A percentile compares a stretch with the other conserved stretches of the same genome.
These are phyloP conservation scores for Epichloe sibirici DNA, from an alignment of 2,329 filamentous ascomycete species.

Conservation along the genomic window DNA sequence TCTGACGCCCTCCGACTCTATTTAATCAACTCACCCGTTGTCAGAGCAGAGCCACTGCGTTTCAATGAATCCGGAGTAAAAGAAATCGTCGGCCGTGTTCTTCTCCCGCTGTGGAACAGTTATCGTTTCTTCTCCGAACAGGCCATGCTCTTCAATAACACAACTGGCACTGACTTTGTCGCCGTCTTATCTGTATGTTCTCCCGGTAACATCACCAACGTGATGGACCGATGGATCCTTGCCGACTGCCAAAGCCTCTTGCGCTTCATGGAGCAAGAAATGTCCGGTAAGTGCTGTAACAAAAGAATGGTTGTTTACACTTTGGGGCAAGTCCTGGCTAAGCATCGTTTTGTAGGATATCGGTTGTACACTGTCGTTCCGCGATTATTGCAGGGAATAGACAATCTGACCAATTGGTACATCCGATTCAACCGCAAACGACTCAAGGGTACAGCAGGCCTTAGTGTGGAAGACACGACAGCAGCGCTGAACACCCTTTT, in stretches of 20 bases:
- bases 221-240: constrained; percentile 86
- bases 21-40: constrained; percentile 17
- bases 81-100: constrained; percentile 13
- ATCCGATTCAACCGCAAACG: constrained; percentile 79
- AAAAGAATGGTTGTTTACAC: neutral
- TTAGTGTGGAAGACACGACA: constrained; percentile 56
- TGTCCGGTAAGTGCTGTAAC: constrained; percentile 45
- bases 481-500: constrained; percentile 81
- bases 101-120: constrained; percentile 18
- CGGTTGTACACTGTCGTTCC: constrained; percentile 77
- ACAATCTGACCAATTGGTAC: constrained; percentile 87
- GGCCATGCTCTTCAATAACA: constrained; percentile 12
- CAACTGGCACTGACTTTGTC: constrained; percentile 11
- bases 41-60: constrained; percentile 14
- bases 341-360: constrained; percentile 25
- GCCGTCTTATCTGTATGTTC: neutral
- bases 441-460: constrained; percentile 52
- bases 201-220: constrained; percentile 19
- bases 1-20: constrained; percentile 17
- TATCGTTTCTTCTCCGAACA: constrained; percentile 17
- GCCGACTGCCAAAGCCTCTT: constrained; percentile 76
- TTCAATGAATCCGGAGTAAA: constrained; percentile 16
- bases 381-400: constrained; percentile 61
- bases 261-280: constrained; percentile 77
- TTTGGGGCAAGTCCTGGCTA: too few relatives aligned